A percentile compares a stretch with the other conserved stretches of the same genome.
These are phyloP conservation scores for Nakazawaea pomicola DNA, from an alignment of 805 yeast species.

Conservation along the genomic window DNA sequence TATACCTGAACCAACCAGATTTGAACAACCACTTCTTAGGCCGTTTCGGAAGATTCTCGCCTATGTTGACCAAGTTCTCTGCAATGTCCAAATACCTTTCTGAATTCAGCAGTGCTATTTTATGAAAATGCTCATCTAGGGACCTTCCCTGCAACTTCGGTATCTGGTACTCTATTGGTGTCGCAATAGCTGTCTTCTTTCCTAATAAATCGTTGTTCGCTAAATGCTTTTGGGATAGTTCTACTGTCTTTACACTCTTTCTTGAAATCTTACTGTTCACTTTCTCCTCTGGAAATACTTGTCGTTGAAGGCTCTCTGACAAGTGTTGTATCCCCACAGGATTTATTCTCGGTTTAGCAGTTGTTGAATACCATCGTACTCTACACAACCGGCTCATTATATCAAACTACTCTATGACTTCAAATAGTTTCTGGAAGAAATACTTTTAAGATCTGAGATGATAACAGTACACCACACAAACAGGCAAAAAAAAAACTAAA, in stretches of 20 bases:
- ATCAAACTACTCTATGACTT: background rate
- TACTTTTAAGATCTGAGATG: background rate
- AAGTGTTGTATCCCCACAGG: conserved; percentile 80
- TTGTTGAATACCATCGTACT: conserved; percentile 9
- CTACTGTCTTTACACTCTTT: conserved; percentile 31
- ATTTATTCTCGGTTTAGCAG: conserved; percentile 51
- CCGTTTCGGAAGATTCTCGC: conserved; percentile 27
- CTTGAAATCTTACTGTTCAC: conserved; percentile 22
- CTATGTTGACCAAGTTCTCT: conserved; percentile 34
- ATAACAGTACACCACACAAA: too few species aligned
- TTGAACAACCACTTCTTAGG: conserved; percentile 52
- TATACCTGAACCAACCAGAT: conserved; percentile 84
- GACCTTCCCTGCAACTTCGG: conserved; percentile 72
- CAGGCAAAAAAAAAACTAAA: background rate
- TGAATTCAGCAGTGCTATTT: conserved; percentile 54
- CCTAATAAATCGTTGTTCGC: conserved; percentile 64
- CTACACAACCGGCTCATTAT: background rate
- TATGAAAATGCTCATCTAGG: conserved; percentile 81
- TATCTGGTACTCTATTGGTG: conserved; percentile 54
- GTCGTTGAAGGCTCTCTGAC: conserved; percentile 50
- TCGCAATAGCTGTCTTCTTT: conserved; percentile 57
- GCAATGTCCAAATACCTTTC: conserved; percentile 57
- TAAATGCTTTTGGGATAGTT: conserved; percentile 58
- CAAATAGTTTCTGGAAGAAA: background rate
- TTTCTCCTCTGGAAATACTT: conserved; percentile 46